Evolutionary conservation across 371 early-diverging fungal genomes (phyloP).

Genomic region (Mucor mucedo): DNA sequence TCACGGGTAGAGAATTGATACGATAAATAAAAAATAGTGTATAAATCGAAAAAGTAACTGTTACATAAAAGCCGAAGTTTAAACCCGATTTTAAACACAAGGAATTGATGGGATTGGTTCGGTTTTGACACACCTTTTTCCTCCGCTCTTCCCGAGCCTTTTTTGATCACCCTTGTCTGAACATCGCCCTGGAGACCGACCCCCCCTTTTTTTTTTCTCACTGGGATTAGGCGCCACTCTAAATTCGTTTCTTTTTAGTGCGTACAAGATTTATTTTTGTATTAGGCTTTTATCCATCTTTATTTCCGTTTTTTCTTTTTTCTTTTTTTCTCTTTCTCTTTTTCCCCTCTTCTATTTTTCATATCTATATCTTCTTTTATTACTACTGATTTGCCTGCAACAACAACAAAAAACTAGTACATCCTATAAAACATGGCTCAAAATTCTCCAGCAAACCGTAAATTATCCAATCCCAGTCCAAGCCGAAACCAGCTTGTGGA

Average conservation of each 20-base stretch:
- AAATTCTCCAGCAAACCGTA: conserved; percentile 30
- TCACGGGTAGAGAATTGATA: conserved; percentile 8
- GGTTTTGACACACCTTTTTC: conserved; percentile 1
- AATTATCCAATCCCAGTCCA: conserved; percentile 32
- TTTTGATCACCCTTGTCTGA: conserved; percentile 23
- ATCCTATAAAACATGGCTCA: conserved; percentile 24
- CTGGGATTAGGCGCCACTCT: conserved; percentile 9
- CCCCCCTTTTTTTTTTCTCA: conserved; percentile 8
- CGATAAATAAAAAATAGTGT: background rate
- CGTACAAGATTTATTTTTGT: conserved; percentile 1
- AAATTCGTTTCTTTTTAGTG: background rate
- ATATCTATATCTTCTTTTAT: conserved; percentile 5
- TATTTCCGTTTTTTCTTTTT: conserved; percentile 16
- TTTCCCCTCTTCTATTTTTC: conserved; percentile 12
- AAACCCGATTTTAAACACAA: too few relatives aligned
- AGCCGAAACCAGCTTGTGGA: conserved; percentile 33
- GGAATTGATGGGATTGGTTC: conserved; percentile 14
- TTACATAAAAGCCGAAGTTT: background rate
- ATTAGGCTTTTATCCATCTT: conserved; percentile 16
- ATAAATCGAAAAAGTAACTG: background rate
- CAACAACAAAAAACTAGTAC: background rate
- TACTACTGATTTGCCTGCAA: background rate
- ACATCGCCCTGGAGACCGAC: conserved; percentile 17
- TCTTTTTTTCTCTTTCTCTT: conserved; percentile 8
- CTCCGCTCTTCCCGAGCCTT: conserved; percentile 22